Evolutionary conservation across 345 rosid species (phyloP).

Genomic region (Erysimum cheiranthoides): DNA sequence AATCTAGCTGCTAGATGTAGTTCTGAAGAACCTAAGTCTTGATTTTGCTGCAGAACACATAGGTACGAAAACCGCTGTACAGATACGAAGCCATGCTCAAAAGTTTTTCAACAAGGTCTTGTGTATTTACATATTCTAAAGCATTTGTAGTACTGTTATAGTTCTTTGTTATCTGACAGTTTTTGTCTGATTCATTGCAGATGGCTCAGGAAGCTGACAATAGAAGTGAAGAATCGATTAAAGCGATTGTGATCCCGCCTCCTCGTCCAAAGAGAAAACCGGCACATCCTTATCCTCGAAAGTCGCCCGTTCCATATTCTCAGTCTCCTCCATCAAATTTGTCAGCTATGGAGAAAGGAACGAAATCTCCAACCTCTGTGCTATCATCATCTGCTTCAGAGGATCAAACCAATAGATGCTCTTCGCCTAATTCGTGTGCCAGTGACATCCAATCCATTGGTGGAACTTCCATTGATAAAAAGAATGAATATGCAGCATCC

Average conservation of each 20-base stretch:
- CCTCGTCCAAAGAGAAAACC: slow-evolving; percentile 94
- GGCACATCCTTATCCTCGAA: slow-evolving; percentile 86
- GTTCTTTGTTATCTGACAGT: slow-evolving; percentile 15
- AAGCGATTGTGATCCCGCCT: slow-evolving; percentile 79
- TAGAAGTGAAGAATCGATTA: slow-evolving; percentile 38
- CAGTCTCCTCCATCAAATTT: slow-evolving; percentile 52
- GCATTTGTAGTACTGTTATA: not conserved
- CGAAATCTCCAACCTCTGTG: slow-evolving; percentile 67
- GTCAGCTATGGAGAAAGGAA: slow-evolving; percentile 52
- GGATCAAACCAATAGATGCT: slow-evolving; percentile 57
- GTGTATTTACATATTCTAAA: not conserved
- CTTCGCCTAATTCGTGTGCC: slow-evolving; percentile 67
- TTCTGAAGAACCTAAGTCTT: slow-evolving; percentile 27
- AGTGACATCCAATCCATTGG: slow-evolving; percentile 50
- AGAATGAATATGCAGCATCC: slow-evolving; percentile 47
- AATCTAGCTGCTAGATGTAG: not conserved
- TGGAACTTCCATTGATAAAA: slow-evolving; percentile 25
- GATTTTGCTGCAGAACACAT: slow-evolving; percentile 67
- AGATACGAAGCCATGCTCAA: slow-evolving; percentile 98
- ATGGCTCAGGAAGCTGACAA: slow-evolving; percentile 59
- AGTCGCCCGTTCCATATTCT: slow-evolving; percentile 45
- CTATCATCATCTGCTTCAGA: slow-evolving; percentile 56
- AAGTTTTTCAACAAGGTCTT: slow-evolving; percentile 90
- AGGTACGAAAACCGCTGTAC: slow-evolving; percentile 90
- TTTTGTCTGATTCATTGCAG: slow-evolving; percentile 49